These are phyloP conservation scores for Juglanconis sp. DNA, from an alignment of 2,329 filamentous ascomycete genomes.

Conservation along the genomic window DNA sequence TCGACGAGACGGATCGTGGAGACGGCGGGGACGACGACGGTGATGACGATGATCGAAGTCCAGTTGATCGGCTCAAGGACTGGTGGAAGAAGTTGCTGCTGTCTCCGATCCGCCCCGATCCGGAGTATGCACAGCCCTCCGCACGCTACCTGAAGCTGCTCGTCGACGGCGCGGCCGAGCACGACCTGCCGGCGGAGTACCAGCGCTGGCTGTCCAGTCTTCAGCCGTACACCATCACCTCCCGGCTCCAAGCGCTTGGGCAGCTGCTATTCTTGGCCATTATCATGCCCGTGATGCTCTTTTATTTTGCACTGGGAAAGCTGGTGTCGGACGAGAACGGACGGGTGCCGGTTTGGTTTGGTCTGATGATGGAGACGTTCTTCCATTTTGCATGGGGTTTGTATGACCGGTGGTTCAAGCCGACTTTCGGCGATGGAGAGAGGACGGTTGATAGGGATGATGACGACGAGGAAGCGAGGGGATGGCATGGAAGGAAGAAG, in stretches of 20 bases:
- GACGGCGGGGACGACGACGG: constrained; percentile 7
- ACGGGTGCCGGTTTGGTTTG: constrained; percentile 65
- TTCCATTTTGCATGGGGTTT: constrained; percentile 47
- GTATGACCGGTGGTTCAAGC: constrained; percentile 49
- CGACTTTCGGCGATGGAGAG: constrained; percentile 83
- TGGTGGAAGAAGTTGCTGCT: constrained; percentile 46
- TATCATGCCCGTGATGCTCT: constrained; percentile 56
- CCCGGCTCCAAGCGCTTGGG: constrained; percentile 63
- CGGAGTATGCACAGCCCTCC: constrained; percentile 77
- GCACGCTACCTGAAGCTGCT: constrained; percentile 80
- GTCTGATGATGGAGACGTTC: constrained; percentile 44
- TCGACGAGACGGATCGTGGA: neutral
- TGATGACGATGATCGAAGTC: constrained; percentile 14
- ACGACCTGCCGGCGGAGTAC: constrained; percentile 76
- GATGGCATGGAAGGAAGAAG: constrained; percentile 5
- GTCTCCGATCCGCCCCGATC: constrained; percentile 55
- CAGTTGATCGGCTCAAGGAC: constrained; percentile 27
- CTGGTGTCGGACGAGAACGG: constrained; percentile 65
- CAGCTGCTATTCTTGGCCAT: constrained; percentile 54
- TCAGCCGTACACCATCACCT: constrained; percentile 69
- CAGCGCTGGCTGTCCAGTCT: constrained; percentile 68
- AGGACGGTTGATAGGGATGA: constrained; percentile 39
- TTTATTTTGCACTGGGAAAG: constrained; percentile 46
- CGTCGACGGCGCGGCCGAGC: constrained; percentile 73
- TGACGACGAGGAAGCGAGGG: constrained; percentile 18